A percentile compares a stretch with the other conserved stretches of the same genome.
Evolutionary conservation across 305 asterid species (phyloP).

Genomic region (Fraxinus angustifolia): DNA sequence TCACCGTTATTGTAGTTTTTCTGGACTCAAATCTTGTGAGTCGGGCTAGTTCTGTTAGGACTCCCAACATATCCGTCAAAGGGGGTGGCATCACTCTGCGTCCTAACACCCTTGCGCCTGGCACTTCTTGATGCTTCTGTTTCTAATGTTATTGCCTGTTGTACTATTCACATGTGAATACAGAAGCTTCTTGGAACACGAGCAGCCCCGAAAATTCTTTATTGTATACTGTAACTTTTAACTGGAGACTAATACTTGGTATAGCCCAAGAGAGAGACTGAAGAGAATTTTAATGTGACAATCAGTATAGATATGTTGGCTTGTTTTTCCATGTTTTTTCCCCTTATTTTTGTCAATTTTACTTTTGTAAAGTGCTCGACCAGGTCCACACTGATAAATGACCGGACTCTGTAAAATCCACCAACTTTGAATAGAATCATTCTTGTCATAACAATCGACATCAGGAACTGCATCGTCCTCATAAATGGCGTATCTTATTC

Average conservation of each 20-base stretch:
- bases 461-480: not conserved
- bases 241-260: conserved; percentile 38
- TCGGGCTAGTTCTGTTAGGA: conserved; percentile 54
- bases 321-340: not conserved
- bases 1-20: conserved; percentile 67
- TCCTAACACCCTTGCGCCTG: conserved; percentile 48
- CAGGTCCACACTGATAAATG: not conserved
- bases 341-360: not conserved
- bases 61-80: conserved; percentile 60
- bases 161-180: conserved; percentile 25
- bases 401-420: not conserved
- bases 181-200: conserved; percentile 33
- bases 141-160: conserved; percentile 27
- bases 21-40: conserved; percentile 67
- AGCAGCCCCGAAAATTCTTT: conserved; percentile 37
- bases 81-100: conserved; percentile 65
- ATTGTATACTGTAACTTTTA: conserved; percentile 39
- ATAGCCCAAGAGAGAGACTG: conserved; percentile 29
- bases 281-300: conserved; percentile 20
- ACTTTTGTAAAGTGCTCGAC: not conserved
- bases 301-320: conserved; percentile 18
- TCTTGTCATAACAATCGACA: not conserved
- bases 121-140: conserved; percentile 31
- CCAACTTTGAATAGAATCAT: not conserved
- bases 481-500: not conserved